These are phyloP conservation scores for Onygenales sp. DNA, from an alignment of 2,329 filamentous ascomycete genomes.

Conservation along the genomic window DNA sequence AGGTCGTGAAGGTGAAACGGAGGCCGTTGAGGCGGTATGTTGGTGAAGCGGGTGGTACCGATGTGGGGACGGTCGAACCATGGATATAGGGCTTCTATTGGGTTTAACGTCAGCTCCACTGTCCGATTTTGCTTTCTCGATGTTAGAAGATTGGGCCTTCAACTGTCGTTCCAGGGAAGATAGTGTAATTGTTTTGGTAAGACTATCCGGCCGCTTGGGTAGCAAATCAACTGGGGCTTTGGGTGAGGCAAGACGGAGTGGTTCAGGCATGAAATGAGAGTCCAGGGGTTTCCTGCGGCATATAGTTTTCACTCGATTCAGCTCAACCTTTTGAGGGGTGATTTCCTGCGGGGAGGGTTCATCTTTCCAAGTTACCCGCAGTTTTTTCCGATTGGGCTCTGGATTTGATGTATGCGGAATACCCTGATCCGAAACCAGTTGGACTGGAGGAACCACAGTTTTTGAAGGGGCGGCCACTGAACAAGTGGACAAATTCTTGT, in stretches of 20 bases:
- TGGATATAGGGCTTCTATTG: conserved; percentile 17
- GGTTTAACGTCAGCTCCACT: conserved; percentile 14
- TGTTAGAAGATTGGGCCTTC: conserved; percentile 7
- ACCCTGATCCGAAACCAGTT: background rate
- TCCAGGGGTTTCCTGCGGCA: conserved; percentile 1
- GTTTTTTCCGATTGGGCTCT: background rate
- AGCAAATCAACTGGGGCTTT: conserved; percentile 7
- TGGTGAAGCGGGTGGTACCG: conserved; percentile 23
- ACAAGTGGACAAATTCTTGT: background rate
- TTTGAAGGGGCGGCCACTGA: background rate
- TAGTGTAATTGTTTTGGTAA: conserved; percentile 6
- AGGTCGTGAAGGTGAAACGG: conserved; percentile 26
- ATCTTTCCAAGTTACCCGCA: background rate
- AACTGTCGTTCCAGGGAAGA: conserved; percentile 6
- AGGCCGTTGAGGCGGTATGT: conserved; percentile 22
- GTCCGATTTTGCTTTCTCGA: conserved; percentile 15
- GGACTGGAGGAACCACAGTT: background rate
- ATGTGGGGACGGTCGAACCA: conserved; percentile 19
- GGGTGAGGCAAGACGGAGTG: conserved; percentile 11
- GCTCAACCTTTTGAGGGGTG: background rate
- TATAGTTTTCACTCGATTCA: background rate
- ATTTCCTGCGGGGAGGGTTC: background rate
- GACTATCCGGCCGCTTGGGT: conserved; percentile 12
- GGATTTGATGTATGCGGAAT: background rate
- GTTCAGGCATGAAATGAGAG: conserved; percentile 7